Conservation (phyloP, 345 rosid species). For the Pelargonium nanum region DNA sequence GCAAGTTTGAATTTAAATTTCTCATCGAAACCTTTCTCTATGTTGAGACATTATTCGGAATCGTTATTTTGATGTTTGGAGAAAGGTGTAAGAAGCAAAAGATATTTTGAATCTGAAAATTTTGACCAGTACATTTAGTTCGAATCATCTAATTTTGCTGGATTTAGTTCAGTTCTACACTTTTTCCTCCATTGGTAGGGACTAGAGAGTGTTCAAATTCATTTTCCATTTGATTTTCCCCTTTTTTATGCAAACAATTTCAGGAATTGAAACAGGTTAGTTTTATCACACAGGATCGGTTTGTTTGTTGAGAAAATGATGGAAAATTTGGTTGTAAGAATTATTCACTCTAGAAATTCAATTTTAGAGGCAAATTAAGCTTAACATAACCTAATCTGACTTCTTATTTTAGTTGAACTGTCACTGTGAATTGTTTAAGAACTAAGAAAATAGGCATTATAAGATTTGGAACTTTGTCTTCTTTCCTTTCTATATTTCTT, state of each 20-base stretch:
- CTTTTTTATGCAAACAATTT: not conserved
- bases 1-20: not conserved
- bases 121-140: no score
- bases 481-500: no score
- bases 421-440: not conserved
- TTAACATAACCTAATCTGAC: not conserved
- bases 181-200: not conserved
- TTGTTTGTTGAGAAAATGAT: conserved; percentile 3
- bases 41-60: not conserved
- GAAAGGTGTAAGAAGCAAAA: not conserved
- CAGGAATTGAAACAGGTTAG: conserved; percentile 3
- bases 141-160: not conserved
- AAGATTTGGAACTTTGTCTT: not conserved
- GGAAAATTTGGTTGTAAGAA: not conserved
- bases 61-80: not conserved
- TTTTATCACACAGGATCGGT: conserved; percentile 1
- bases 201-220: not conserved
- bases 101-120: not conserved
- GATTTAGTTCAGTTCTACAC: not conserved
- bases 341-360: no score
- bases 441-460: no score
- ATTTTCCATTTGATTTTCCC: not conserved
- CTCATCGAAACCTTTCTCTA: not conserved
- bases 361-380: not conserved
- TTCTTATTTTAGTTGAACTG: not conserved